Evolutionary conservation across 345 rosid genomes (phyloP), one percentile per base, ranked within the genome.

Genomic region (Syzygium oleosum): DNA sequence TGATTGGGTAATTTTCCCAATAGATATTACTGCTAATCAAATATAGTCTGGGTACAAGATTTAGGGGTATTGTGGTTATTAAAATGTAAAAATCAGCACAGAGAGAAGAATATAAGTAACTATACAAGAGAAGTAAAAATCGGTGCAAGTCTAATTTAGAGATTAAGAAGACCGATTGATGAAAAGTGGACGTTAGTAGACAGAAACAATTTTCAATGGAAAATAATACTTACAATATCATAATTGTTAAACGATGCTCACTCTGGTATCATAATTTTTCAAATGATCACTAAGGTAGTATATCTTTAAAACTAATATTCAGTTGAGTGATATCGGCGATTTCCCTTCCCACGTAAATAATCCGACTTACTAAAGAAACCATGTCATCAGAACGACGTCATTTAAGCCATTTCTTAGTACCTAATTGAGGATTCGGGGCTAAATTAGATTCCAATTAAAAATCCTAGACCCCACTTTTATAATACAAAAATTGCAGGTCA

Each of bases 241-340:
- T 63, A 29, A 63, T 2, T 63, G 6, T 63, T 0, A 0, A n/a
- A 63, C 2, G 38, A 4, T 63, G 38, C 38, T n/a, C 4, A 14
- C 19, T n/a, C 1, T n/a, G 5, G 1, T 31, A 15, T 2, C 5
- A 29, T 15, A 14, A 63, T 19, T 15, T 63, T 14, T 63, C 41
- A 29, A 3, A 0, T 14, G 10, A 6, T 63, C 73, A 65, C 11
- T 65, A 29, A 65, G 29, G 1, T 9, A 2, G 0, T 31, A 3
- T 29, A 31, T 3, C 41, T 65, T n/a, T 6, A 5, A n/a, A 61
- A 43, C 1, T 41, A 31, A 4, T 31, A 7, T 31, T 31, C 43
- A 65, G 12, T 17, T 1, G 3, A 65, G 22, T 31, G 12, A 65
- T 31, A 31, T 31, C 22, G 4, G 38, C 21, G 9, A 31, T 65